phyloP scores from a whole-genome alignment of 345 rosid species.

The Arabis alpina region DNA sequence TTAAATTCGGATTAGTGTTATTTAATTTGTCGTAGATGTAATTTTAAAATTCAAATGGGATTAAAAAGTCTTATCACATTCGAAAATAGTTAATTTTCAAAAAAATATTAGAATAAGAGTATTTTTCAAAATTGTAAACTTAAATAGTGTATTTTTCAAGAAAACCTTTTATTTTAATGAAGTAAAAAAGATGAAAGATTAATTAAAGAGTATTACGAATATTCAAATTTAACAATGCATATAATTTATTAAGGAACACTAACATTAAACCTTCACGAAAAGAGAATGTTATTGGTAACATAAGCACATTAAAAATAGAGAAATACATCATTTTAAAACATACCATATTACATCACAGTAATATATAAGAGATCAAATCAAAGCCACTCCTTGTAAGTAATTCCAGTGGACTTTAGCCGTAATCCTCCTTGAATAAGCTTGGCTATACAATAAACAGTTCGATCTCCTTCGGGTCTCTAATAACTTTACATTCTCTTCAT shows the following conservation, averaged over 20 bases:
- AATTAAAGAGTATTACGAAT: too few species aligned
- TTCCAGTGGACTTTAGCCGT: slow-evolving; percentile 80
- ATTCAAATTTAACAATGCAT: not conserved
- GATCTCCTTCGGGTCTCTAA: slow-evolving; percentile 59
- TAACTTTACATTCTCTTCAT: slow-evolving; percentile 68
- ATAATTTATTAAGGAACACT: not conserved
- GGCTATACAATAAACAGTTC: slow-evolving; percentile 69
- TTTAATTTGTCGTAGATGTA: too few species aligned
- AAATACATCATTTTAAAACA: slow-evolving; percentile 21
- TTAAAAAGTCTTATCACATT: too few species aligned
- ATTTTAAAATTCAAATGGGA: too few species aligned
- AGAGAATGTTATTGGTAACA: not conserved
- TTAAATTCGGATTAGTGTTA: too few species aligned
- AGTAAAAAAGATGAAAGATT: too few species aligned
- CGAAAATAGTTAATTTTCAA: too few species aligned
- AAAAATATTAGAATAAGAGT: too few species aligned
- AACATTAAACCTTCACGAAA: slow-evolving; percentile 13
- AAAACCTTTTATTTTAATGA: too few species aligned
- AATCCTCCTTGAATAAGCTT: slow-evolving; percentile 72
- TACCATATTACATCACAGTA: slow-evolving; percentile 11
- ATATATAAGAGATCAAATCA: slow-evolving; percentile 20
- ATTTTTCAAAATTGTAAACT: too few species aligned
- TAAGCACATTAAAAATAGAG: slow-evolving; percentile 7
- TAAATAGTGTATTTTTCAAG: too few species aligned
- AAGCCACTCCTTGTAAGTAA: slow-evolving; percentile 62